phyloP scores from a whole-genome alignment of 306 rosid genomes.

The Vigna hirtella region DNA sequence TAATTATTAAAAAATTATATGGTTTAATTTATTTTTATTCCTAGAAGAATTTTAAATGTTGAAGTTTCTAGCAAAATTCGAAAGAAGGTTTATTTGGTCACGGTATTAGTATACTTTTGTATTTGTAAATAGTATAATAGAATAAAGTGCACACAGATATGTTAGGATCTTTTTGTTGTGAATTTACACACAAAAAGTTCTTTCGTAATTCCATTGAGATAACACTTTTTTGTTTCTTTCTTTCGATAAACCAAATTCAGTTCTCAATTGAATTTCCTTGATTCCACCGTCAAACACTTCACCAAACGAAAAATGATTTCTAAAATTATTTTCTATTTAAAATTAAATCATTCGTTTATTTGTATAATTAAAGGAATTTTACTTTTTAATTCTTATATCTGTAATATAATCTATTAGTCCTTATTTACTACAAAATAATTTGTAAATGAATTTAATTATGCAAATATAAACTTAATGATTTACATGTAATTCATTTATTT shows the following conservation, averaged over 20 bases:
- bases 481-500: too few species aligned
- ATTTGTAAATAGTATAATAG: slow-evolving; percentile 5
- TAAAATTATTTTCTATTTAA: not conserved
- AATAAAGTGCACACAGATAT: not conserved
- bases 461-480: too few species aligned
- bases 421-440: too few species aligned
- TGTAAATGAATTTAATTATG: too few species aligned
- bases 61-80: not conserved
- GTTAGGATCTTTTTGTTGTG: not conserved
- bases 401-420: too few species aligned
- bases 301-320: not conserved
- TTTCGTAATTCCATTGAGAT: not conserved
- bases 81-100: slow-evolving; percentile 24
- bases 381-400: too few species aligned
- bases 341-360: not conserved
- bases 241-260: not conserved
- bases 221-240: not conserved
- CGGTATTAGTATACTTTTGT: slow-evolving; percentile 7
- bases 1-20: too few species aligned
- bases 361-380: too few species aligned
- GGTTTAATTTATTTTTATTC: too few species aligned
- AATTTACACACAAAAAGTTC: not conserved
- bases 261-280: not conserved
- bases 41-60: not conserved
- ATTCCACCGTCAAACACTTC: not conserved